A percentile compares a stretch with the other conserved stretches of the same genome.
phyloP scores from a whole-genome alignment of 345 rosid species.

The Populus deltoides region DNA sequence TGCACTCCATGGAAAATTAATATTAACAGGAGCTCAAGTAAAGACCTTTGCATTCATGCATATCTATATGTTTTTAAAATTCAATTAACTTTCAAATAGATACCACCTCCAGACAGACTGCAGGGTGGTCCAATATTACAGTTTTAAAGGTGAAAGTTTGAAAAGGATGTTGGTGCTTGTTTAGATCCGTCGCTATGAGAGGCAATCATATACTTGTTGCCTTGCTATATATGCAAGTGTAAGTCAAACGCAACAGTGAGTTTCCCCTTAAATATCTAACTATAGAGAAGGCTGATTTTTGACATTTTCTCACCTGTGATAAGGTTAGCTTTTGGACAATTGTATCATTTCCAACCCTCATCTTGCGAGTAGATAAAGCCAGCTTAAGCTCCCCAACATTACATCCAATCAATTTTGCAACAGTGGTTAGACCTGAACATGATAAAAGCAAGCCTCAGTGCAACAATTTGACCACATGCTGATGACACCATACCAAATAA shows the following conservation, averaged over 20 bases:
- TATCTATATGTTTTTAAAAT: neutral
- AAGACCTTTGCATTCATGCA: neutral
- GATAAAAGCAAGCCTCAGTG: slow-evolving; percentile 3
- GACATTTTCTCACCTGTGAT: slow-evolving; percentile 63
- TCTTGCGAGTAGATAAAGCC: slow-evolving; percentile 82
- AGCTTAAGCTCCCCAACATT: slow-evolving; percentile 55
- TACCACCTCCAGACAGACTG: neutral
- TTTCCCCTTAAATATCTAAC: neutral
- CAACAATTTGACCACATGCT: neutral
- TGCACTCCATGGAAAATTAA: neutral
- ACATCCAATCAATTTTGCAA: slow-evolving; percentile 85
- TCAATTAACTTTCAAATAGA: neutral
- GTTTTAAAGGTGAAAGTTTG: neutral
- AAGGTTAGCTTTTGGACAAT: slow-evolving; percentile 81
- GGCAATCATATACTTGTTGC: neutral
- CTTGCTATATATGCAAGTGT: neutral
- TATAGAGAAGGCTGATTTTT: neutral
- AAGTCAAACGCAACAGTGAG: neutral
- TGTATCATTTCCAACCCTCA: slow-evolving; percentile 91
- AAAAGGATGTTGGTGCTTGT: neutral
- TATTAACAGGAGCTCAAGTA: neutral
- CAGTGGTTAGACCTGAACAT: slow-evolving; percentile 63
- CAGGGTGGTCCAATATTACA: neutral
- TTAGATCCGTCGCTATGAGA: neutral
- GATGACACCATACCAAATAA: neutral